Percentiles rank a stretch among this genome's conserved stretches.
Evolutionary conservation across 2,329 filamentous ascomycete species (phyloP).

Genomic region (Xylaria sp.): DNA sequence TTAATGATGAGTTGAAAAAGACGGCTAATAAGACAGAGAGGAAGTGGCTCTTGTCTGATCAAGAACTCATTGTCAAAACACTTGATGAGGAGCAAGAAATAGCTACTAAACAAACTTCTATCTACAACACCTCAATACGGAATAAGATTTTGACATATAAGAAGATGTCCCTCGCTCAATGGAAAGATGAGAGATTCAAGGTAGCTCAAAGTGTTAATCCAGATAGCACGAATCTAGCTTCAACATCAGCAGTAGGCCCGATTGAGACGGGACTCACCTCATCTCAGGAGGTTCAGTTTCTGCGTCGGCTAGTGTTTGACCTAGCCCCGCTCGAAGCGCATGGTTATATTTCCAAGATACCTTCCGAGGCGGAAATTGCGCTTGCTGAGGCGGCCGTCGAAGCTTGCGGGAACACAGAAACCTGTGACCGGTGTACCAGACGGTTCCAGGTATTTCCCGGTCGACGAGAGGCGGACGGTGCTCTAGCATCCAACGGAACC

Average conservation of each 20-base stretch:
- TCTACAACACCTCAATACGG: constrained; percentile 88
- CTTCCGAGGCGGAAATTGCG: constrained; percentile 73
- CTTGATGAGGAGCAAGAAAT: constrained; percentile 83
- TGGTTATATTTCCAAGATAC: constrained; percentile 80
- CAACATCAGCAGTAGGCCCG: constrained; percentile 55
- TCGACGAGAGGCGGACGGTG: constrained; percentile 78
- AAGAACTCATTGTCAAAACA: constrained; percentile 74
- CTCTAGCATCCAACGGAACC: constrained; percentile 78
- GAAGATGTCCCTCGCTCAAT: constrained; percentile 77
- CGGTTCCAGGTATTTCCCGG: constrained; percentile 95
- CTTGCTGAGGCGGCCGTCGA: constrained; percentile 73
- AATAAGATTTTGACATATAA: constrained; percentile 80
- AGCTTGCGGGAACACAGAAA: constrained; percentile 80
- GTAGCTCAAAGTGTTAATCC: constrained; percentile 49
- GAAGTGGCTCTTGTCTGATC: constrained; percentile 68
- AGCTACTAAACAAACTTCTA: constrained; percentile 71
- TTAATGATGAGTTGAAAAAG: constrained; percentile 72
- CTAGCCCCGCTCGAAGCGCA: constrained; percentile 71
- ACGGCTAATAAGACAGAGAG: constrained; percentile 60
- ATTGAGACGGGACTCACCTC: constrained; percentile 77
- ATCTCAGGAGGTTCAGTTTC: constrained; percentile 74
- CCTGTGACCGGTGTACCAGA: constrained; percentile 85
- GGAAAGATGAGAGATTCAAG: constrained; percentile 69
- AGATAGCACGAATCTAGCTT: constrained; percentile 51
- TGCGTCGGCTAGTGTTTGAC: constrained; percentile 72